These are phyloP conservation scores for Botrytis deweyae DNA, from an alignment of 2,329 filamentous ascomycete genomes.

Conservation along the genomic window DNA sequence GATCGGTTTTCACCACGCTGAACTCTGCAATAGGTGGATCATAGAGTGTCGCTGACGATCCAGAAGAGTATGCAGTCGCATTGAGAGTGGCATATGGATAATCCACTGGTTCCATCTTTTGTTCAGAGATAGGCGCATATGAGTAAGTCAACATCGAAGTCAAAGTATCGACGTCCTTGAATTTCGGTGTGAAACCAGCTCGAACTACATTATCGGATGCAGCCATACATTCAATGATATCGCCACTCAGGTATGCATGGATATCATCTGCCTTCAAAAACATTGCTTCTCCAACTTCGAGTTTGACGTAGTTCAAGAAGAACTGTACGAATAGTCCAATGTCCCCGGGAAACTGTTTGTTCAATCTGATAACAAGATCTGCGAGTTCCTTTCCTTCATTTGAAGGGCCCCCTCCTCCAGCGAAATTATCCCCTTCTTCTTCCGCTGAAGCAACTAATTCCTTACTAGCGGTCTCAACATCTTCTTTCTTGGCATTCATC, in stretches of 20 bases:
- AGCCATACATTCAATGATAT: slow-evolving; percentile 99
- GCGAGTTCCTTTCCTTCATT: slow-evolving; percentile 69
- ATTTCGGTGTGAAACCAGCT: slow-evolving; percentile 96
- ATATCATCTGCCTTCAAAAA: slow-evolving; percentile 97
- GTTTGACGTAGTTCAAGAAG: slow-evolving; percentile 92
- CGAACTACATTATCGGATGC: slow-evolving; percentile 98
- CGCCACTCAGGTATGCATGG: slow-evolving; percentile 88
- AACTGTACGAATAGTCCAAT: slow-evolving; percentile 94
- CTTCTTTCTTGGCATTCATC: slow-evolving; percentile 72
- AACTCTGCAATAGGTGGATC: slow-evolving; percentile 98
- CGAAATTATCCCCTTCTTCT: slow-evolving; percentile 69
- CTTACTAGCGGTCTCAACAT: slow-evolving; percentile 63
- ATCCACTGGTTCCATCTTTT: slow-evolving; percentile 84
- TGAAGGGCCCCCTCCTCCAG: slow-evolving; percentile 66
- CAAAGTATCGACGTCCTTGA: slow-evolving; percentile 90
- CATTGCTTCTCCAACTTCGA: slow-evolving; percentile 87
- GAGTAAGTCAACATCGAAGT: slow-evolving; percentile 92
- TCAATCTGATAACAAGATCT: slow-evolving; percentile 72
- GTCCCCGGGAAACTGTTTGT: slow-evolving; percentile 83
- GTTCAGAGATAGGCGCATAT: slow-evolving; percentile 89
- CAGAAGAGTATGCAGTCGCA: slow-evolving; percentile 74
- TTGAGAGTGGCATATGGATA: slow-evolving; percentile 87
- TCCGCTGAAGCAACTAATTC: slow-evolving; percentile 71
- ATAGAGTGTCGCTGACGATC: slow-evolving; percentile 72
- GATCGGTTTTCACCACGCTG: slow-evolving; percentile 76